phyloP scores from a whole-genome alignment of 2,329 filamentous ascomycete genomes.

The Verticillium isaacii region DNA sequence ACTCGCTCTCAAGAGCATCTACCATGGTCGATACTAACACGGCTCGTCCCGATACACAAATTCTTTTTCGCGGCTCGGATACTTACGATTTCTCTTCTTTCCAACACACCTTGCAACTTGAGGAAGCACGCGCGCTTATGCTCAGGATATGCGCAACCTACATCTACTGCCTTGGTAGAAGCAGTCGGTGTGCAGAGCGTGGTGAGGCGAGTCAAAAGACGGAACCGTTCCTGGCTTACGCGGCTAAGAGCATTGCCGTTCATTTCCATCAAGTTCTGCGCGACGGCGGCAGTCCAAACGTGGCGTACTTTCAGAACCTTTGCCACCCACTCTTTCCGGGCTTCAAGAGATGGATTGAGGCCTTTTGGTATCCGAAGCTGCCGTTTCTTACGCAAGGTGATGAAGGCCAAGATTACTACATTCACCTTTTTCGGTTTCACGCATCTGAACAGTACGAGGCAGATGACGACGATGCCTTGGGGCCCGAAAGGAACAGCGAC shows the following conservation, averaged over 20 bases:
- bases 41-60: no score
- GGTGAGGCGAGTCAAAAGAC: background rate
- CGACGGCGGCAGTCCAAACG: background rate
- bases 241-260: background rate
- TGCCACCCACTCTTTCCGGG: conserved; percentile 6
- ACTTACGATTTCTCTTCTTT: background rate
- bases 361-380: background rate
- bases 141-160: background rate
- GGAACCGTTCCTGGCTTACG: background rate
- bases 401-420: conserved; percentile 1
- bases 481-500: no score
- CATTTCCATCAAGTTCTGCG: background rate
- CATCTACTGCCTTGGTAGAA: background rate
- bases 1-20: background rate
- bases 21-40: background rate
- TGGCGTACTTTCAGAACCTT: conserved; percentile 5
- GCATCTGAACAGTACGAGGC: background rate
- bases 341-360: conserved; percentile 1
- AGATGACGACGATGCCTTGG: background rate
- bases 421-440: background rate
- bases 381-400: background rate
- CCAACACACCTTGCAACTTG: conserved; percentile 1
- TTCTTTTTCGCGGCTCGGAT: no score
- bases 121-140: background rate
- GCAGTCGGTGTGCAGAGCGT: background rate